Base-by-base conservation (phyloP, 1,139 yeast genomes). In the Candida buenavistaensis region DNA sequence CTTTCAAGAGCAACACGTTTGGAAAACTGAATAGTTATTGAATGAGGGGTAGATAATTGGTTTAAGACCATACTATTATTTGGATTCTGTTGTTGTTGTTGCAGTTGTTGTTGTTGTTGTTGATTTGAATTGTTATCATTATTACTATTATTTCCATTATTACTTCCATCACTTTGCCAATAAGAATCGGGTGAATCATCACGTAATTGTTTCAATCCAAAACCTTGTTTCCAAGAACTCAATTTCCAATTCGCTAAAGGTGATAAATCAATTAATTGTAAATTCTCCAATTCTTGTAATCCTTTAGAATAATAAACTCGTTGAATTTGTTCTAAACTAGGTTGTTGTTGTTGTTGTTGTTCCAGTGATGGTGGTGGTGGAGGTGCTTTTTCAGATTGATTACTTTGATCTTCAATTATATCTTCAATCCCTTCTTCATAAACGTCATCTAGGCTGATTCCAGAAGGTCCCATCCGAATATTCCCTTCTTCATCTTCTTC, bases 111-210 rank as follows among this genome's bases (percentile, higher is more conserved):
- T n/a, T n/a, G n/a, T n/a, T 30, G 33, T 24, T 23, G 29, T 11
- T 26, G 28, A 16, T 29, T 29, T 6, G 40, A 51, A 35, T 53
- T 52, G 15, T 45, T 37, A 34, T 48, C 33, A 9, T 23, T 26
- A 9, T 11, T 30, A 19, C 19, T 24, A 29, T 50, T 55, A 26
- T 52, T 50, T n/a, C 36, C 38, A 13, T 35, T 72, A 41, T 59
- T 21, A 40, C 69, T 65, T 2, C 97, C 98, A 56, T 94, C 98
- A 34, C 95, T 85, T 56, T 94, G 98, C 99, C 99, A 94, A 55
- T 72, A 90, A 3, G 82, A 64, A 26, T 74, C 72, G 0, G 95
- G 85, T 12, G 80, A 75, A 50, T 87, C 94, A 36, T 85, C 88
- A 22, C 94, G 64, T 8, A 92, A 66, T 46, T 82, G 83, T 14